Percentiles rank a stretch among this genome's conserved stretches.
Evolutionary conservation across 164 flowering plant genomes (phyloP).

Genomic region (Cinnamomum micranthum): DNA sequence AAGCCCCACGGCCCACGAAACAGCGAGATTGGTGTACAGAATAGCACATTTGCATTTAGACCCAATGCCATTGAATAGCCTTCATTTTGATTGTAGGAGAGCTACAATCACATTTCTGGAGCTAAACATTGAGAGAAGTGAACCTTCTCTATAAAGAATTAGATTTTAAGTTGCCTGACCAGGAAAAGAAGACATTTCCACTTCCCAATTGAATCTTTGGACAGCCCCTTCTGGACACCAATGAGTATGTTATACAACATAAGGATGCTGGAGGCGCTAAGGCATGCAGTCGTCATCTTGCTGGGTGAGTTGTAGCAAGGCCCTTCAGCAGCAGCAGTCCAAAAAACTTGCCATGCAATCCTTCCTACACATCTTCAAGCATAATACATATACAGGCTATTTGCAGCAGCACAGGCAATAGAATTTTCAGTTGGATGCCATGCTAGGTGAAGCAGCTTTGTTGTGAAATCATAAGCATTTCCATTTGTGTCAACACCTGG

Average conservation of each 20-base stretch:
- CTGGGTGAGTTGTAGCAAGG: conserved; percentile 22
- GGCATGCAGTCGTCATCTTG: conserved; percentile 27
- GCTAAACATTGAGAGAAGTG: conserved; percentile 44
- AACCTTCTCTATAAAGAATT: conserved; percentile 38
- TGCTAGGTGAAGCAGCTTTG: conserved; percentile 93
- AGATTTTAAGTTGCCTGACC: conserved; percentile 38
- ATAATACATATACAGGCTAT: conserved; percentile 98
- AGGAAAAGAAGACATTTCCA: conserved; percentile 30
- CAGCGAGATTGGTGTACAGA: conserved; percentile 1
- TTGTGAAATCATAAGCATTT: conserved; percentile 80
- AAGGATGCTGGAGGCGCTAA: conserved; percentile 23
- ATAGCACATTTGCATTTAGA: background rate
- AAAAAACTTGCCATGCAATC: conserved; percentile 26
- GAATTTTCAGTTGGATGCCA: conserved; percentile 98
- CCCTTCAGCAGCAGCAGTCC: conserved; percentile 38
- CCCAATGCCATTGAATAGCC: background rate
- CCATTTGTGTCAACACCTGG: conserved; percentile 88
- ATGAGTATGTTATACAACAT: conserved; percentile 16
- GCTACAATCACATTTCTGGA: conserved; percentile 50
- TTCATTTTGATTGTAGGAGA: conserved; percentile 34
- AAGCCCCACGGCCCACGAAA: conserved; percentile 1
- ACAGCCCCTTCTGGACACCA: conserved; percentile 29
- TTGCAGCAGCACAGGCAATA: conserved; percentile 99
- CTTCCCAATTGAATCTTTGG: conserved; percentile 33
- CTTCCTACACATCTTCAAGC: conserved; percentile 45